Conservation (phyloP, 192 early-diverging fungal genomes). For the Fimicolochytrium jonesii region DNA sequence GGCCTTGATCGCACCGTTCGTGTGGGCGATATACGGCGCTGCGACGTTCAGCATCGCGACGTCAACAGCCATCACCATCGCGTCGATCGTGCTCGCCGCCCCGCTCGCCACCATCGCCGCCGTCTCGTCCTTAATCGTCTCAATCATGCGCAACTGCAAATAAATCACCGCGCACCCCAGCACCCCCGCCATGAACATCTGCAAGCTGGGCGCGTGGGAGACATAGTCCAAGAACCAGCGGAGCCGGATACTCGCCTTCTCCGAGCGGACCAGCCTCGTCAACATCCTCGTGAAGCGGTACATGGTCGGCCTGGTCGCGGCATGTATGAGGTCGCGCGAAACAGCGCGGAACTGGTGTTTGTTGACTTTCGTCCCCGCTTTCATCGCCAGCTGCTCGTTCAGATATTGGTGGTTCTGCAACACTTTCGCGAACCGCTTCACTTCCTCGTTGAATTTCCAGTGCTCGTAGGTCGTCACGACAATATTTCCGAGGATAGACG, state of each 20-base stretch:
- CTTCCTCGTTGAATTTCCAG: slow-evolving; percentile 3
- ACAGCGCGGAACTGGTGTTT: neutral
- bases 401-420: neutral
- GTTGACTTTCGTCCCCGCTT: neutral
- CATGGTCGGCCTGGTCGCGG: neutral
- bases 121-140: neutral
- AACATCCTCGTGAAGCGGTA: slow-evolving; percentile 3
- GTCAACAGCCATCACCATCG: neutral
- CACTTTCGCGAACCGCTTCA: neutral
- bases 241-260: slow-evolving; percentile 7
- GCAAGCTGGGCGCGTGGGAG: slow-evolving; percentile 14
- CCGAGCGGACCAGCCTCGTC: neutral
- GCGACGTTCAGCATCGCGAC: slow-evolving; percentile 1
- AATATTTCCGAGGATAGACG: slow-evolving; percentile 8
- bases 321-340: slow-evolving; percentile 9
- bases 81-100: neutral
- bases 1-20: neutral
- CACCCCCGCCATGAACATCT: slow-evolving; percentile 14
- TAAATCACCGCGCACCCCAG: slow-evolving; percentile 5
- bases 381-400: neutral
- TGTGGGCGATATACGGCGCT: slow-evolving; percentile 6
- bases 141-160: slow-evolving; percentile 13
- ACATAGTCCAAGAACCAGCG: slow-evolving; percentile 25
- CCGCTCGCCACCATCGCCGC: neutral
- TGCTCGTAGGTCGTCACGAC: neutral